Evolutionary conservation across 208 protist species (phyloP).

Genomic region (Crithidia brevicula): DNA sequence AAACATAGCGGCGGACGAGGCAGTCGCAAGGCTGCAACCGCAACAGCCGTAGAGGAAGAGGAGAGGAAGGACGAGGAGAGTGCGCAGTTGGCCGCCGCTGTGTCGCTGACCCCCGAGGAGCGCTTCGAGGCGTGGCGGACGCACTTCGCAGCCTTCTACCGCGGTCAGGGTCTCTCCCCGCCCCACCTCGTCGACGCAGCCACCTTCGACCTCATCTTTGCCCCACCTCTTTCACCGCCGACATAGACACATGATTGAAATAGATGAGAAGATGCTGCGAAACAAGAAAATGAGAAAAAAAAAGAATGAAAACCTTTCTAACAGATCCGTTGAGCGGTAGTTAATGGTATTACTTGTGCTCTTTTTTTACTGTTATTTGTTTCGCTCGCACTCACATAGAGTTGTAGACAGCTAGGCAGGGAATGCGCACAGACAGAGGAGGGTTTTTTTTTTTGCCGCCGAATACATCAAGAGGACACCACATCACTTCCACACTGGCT

Average conservation of each 20-base stretch:
- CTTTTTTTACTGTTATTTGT: constrained; percentile 23
- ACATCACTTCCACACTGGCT: too few relatives aligned
- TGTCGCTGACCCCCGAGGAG: constrained; percentile 1
- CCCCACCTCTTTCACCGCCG: constrained; percentile 10
- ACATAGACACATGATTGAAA: background rate
- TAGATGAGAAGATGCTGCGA: background rate
- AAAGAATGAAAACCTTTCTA: too few relatives aligned
- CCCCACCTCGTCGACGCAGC: constrained; percentile 50
- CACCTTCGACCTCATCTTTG: constrained; percentile 59
- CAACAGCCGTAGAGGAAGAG: background rate
- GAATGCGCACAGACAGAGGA: background rate
- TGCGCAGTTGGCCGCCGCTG: background rate
- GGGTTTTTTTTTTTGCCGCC: too few relatives aligned
- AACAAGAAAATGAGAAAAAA: background rate
- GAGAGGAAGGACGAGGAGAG: background rate
- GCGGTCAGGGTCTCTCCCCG: constrained; percentile 31
- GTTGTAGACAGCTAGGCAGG: background rate
- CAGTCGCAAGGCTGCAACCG: background rate
- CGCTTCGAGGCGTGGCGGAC: constrained; percentile 46
- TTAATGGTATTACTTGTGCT: background rate
- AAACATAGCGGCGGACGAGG: background rate
- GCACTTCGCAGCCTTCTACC: constrained; percentile 42
- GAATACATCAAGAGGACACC: too few relatives aligned
- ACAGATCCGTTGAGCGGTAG: too few relatives aligned
- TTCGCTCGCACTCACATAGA: constrained; percentile 6